Evolutionary conservation across 257 asterid genomes (phyloP), one percentile per base, ranked within the genome.

Genomic region (Solanum gracilifrons): DNA sequence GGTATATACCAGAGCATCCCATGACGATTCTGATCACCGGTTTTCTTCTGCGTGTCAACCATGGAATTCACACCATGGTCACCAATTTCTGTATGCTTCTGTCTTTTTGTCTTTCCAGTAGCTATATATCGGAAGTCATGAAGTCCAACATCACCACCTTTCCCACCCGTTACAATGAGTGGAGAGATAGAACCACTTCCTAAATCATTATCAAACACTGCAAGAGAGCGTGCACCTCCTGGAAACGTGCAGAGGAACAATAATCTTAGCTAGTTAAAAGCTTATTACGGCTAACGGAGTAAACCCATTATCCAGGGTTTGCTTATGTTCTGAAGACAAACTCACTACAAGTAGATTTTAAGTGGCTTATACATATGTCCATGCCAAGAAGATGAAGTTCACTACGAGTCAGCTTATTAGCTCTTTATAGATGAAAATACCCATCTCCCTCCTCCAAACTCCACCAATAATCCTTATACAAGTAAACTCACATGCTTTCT

Each of bases 1-100:
- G 99, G 99, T 87, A 97, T 97, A 90, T 97, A 97, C 99, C 99
- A 97, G 72, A 97, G 98, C 99, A 97, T 97, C 86, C 99, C 99
- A 83, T 97, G 96, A 89, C 99, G 93, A 92, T 97, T 97, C 89
- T 96, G 99, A 90, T 95, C 99, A 75, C 99, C 99, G 3, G 96
- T 92, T 94, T 92, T 95, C 92, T 91, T 92, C 86, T 87, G 92
- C 93, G 92, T 92, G 86, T 95, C 94, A 84, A 91, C 94, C 10
- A 95, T 90, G 29, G 97, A 89, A 87, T 91, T 90, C 71, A 88
- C 89, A 91, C 88, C 90, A 87, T 93, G 95, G 39, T 94, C 98
- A 37, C 93, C 93, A 41, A 87, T 83, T 88, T 95, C 98, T 11
- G 87, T 88, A 88, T 92, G 98, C 92, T 94, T 97, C 88, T 94